Base-by-base conservation (phyloP, 306 rosid genomes). In the Cotoneaster glaucophyllus region DNA sequence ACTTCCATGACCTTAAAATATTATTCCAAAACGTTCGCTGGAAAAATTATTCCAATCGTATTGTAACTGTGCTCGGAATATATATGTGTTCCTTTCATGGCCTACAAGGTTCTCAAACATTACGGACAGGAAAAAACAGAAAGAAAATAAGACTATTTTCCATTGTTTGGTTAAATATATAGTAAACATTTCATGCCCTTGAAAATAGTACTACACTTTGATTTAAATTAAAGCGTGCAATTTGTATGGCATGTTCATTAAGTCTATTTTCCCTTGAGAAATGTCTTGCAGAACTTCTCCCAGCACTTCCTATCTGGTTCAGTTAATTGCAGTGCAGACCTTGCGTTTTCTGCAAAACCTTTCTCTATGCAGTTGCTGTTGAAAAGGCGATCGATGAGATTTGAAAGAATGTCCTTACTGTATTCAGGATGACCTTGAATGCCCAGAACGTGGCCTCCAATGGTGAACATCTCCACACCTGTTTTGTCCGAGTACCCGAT, bases 381-480 rank as follows among this genome's bases (percentile, higher is more conserved):
- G 74, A 78, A 71, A 39, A 89, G 89, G 24, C 89, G 90, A 71
- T 88, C 91, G 29, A 88, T 84, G 48, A 92, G 85, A 70, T 85
- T 74, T 11, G 43, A 71, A 4, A 89, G 79, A 65, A 89, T 91
- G 80, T 86, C 97, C 69, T 73, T 89, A 41, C 82, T 67, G 74
- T 86, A 89, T 80, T 88, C 93, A 61, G 96, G 96, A 62, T 89
- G 93, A 50, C 96, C 96, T 82, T 89, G 96, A 70, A 92, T 86
- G 21, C 96, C 93, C 69, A 92, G 82, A 74, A 88, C 76, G 69
- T 89, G 89, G 14, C 77, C 79, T 73, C 69, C 88, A 74, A 89
- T 81, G 70, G 74, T 69, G 79, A 92, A 92, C 83, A 89, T 84
- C 76, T 92, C 96, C 15, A 92, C 96, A 0, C 88, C 84, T 24